Evolutionary conservation across 108 stramenopile genomes (phyloP).

Genomic region (Fragilaria crotonensis): DNA sequence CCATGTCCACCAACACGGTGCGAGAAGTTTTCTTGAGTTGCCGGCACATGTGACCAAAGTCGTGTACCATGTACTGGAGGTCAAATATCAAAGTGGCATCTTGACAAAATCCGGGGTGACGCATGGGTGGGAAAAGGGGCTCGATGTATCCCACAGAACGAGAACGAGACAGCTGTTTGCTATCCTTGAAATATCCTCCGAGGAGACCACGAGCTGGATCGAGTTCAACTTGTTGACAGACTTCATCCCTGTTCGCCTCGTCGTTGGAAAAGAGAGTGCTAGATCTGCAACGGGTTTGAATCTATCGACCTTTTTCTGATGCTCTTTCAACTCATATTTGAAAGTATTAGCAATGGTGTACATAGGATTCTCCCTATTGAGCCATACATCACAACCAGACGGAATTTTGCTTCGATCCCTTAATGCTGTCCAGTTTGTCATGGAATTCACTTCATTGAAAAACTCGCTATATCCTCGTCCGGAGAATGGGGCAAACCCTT

Average conservation of each 20-base stretch:
- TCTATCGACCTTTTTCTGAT: background rate
- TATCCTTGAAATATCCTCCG: background rate
- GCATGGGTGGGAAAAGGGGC: constrained; percentile 36
- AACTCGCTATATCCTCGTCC: too few relatives aligned
- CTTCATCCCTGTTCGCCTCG: background rate
- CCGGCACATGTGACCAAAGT: constrained; percentile 57
- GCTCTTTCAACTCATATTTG: background rate
- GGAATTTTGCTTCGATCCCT: too few relatives aligned
- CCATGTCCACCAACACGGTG: constrained; percentile 56
- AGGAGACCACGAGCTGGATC: background rate
- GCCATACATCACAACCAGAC: background rate
- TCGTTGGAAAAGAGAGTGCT: background rate
- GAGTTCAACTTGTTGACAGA: background rate
- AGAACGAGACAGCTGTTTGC: constrained; percentile 10
- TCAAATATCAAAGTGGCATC: constrained; percentile 5
- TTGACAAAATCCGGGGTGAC: constrained; percentile 21
- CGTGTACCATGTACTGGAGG: constrained; percentile 56
- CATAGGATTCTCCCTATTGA: background rate
- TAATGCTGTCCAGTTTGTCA: too few relatives aligned
- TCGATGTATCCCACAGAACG: constrained; percentile 21
- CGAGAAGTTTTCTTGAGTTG: constrained; percentile 27
- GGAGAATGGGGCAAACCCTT: too few relatives aligned
- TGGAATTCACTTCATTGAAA: too few relatives aligned
- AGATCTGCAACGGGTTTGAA: background rate
- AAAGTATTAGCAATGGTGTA: background rate